These are phyloP conservation scores for Phytophthora capsici DNA, from an alignment of 352 stramenopile species.

Conservation along the genomic window DNA sequence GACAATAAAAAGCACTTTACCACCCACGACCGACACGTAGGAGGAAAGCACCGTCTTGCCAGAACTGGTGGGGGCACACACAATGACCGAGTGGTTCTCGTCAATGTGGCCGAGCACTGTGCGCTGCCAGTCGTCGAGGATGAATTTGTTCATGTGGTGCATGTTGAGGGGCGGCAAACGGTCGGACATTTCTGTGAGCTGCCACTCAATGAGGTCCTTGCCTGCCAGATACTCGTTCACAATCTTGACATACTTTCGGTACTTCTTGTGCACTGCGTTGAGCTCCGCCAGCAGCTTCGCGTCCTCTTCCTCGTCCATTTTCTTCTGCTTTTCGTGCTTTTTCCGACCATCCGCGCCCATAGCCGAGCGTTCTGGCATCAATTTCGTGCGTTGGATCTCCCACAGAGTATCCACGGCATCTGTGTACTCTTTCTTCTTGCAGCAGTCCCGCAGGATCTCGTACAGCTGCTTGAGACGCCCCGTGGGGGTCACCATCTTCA, in stretches of 20 bases:
- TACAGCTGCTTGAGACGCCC: constrained; percentile 86
- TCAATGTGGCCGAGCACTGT: constrained; percentile 96
- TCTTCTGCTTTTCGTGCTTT: constrained; percentile 76
- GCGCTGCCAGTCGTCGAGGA: constrained; percentile 98
- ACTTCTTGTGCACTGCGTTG: constrained; percentile 85
- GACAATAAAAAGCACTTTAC: constrained; percentile 90
- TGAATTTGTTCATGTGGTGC: constrained; percentile 93
- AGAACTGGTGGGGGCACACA: constrained; percentile 97
- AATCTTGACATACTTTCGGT: constrained; percentile 87
- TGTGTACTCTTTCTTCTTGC: constrained; percentile 87
- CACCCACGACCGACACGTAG: constrained; percentile 82
- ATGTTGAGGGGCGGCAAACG: constrained; percentile 87
- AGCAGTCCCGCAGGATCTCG: constrained; percentile 84
- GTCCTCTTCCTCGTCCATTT: constrained; percentile 81
- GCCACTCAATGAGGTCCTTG: constrained; percentile 86
- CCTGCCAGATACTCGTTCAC: constrained; percentile 73
- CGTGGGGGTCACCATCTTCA: constrained; percentile 89
- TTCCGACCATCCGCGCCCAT: constrained; percentile 54
- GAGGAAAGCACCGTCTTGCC: constrained; percentile 96
- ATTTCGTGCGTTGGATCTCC: constrained; percentile 85
- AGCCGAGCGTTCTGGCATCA: constrained; percentile 52
- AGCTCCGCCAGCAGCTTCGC: constrained; percentile 68
- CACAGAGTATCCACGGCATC: constrained; percentile 88
- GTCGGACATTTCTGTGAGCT: constrained; percentile 89
- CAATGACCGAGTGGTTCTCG: constrained; percentile 95